Evolutionary conservation across 805 yeast genomes (phyloP).

Genomic region (Scheffersomyces amazonensis): DNA sequence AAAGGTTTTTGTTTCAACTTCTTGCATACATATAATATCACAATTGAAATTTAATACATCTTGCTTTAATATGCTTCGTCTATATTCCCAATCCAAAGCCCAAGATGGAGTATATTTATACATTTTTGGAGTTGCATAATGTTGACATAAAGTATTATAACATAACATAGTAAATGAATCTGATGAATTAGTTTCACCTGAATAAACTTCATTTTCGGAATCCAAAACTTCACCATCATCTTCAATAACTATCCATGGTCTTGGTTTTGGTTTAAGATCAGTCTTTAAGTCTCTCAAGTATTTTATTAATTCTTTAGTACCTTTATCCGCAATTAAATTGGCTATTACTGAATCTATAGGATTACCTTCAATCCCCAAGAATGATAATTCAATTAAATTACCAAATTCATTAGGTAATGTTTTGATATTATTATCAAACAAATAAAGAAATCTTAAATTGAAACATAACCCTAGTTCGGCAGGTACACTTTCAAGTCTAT

Average conservation of each 20-base stretch:
- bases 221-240: conserved; percentile 67
- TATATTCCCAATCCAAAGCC: conserved; percentile 93
- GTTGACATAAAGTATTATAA: conserved; percentile 92
- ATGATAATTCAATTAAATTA: conserved; percentile 74
- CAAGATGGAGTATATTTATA: conserved; percentile 95
- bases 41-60: conserved; percentile 65
- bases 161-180: conserved; percentile 72
- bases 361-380: conserved; percentile 93
- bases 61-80: conserved; percentile 71
- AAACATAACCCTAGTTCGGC: conserved; percentile 79
- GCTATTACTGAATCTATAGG: conserved; percentile 67
- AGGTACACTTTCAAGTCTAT: conserved; percentile 71
- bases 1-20: conserved; percentile 83
- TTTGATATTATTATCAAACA: conserved; percentile 81
- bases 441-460: conserved; percentile 74
- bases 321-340: conserved; percentile 70
- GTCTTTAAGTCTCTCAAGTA: conserved; percentile 83
- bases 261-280: conserved; percentile 62
- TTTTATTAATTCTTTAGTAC: conserved; percentile 78
- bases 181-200: conserved; percentile 23
- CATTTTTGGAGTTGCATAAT: conserved; percentile 88
- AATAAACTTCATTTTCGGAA: conserved; percentile 29
- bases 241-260: conserved; percentile 80
- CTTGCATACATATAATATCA: conserved; percentile 90
- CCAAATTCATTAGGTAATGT: conserved; percentile 85